These are phyloP conservation scores for Fusarium sp. DNA, from an alignment of 2,329 filamentous ascomycete genomes.

Conservation along the genomic window DNA sequence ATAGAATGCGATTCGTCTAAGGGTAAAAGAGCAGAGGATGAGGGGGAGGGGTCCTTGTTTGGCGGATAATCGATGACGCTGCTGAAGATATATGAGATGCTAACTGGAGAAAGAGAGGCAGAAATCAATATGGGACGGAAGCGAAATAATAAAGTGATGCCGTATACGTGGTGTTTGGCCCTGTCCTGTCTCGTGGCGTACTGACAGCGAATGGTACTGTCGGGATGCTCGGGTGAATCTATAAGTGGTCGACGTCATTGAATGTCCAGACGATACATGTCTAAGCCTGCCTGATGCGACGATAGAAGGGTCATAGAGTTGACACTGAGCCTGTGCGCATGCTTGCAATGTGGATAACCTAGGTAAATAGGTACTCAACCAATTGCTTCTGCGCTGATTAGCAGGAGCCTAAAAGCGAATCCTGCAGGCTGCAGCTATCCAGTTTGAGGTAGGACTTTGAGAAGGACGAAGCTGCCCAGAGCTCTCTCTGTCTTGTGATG, in stretches of 20 bases:
- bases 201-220: conserved; percentile 9
- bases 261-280: conserved; percentile 24
- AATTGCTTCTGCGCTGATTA: conserved; percentile 11
- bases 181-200: conserved; percentile 9
- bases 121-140: neutral
- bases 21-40: neutral
- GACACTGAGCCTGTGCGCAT: neutral
- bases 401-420: neutral
- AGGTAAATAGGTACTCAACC: neutral
- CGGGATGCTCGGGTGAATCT: conserved; percentile 22
- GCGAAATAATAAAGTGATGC: conserved; percentile 11
- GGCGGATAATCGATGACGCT: conserved; percentile 1
- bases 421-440: conserved; percentile 6
- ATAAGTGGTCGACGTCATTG: conserved; percentile 36
- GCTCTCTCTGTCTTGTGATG: conserved; percentile 2
- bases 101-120: neutral
- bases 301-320: conserved; percentile 29
- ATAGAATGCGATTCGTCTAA: conserved; percentile 13
- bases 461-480: conserved; percentile 2
- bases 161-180: neutral
- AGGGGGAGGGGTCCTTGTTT: neutral
- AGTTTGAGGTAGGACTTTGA: neutral
- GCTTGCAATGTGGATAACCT: conserved; percentile 19
- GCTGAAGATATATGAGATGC: conserved; percentile 13
- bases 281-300: conserved; percentile 24